Evolutionary conservation across 305 asterid species (phyloP).

Genomic region (Fraxinus angustifolia): DNA sequence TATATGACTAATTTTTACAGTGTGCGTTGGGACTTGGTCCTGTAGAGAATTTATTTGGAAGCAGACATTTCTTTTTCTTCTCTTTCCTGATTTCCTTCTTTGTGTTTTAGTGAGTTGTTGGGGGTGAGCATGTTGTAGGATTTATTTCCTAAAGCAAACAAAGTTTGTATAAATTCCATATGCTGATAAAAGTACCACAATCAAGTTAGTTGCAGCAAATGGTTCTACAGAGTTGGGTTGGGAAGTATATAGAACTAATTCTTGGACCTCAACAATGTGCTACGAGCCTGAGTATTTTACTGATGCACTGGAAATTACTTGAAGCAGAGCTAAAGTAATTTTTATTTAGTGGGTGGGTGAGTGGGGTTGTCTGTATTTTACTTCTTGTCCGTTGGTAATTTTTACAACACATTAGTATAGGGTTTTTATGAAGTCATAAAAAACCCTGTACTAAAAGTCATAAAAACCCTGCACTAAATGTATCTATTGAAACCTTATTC

Average conservation of each 20-base stretch:
- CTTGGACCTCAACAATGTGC: neutral
- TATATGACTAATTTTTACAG: neutral
- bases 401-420: neutral
- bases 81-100: neutral
- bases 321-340: neutral
- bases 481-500: neutral
- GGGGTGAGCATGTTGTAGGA: neutral
- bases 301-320: neutral
- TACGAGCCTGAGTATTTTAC: neutral
- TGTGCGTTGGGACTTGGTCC: neutral
- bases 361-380: neutral
- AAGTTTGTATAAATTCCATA: neutral
- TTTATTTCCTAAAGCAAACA: neutral
- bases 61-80: neutral
- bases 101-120: neutral
- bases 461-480: neutral
- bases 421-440: neutral
- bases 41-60: neutral
- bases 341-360: neutral
- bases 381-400: neutral
- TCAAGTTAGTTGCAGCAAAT: neutral
- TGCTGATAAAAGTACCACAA: neutral
- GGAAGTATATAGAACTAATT: neutral
- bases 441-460: neutral
- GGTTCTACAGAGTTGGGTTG: neutral